A percentile compares a stretch with the other conserved stretches of the same genome.
These are phyloP conservation scores for Metschnikowia borealis DNA, from an alignment of 805 yeast genomes.

Conservation along the genomic window DNA sequence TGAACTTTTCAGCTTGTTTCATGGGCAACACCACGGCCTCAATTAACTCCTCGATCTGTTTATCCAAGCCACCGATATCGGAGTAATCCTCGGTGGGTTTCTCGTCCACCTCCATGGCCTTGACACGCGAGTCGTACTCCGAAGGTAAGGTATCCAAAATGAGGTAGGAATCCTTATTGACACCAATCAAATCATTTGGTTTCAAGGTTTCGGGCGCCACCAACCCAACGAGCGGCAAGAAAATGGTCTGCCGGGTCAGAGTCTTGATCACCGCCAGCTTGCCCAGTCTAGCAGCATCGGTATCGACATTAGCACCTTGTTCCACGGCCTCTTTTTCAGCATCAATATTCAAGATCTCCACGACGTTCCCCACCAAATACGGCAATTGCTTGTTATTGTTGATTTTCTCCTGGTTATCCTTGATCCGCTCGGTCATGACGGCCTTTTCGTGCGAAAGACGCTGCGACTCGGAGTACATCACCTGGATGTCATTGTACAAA, in stretches of 20 bases:
- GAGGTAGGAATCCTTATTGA: constrained; percentile 92
- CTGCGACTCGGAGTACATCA: constrained; percentile 88
- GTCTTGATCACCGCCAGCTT: constrained; percentile 98
- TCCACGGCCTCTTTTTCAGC: constrained; percentile 78
- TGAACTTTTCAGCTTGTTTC: constrained; percentile 22
- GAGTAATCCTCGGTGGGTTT: constrained; percentile 96
- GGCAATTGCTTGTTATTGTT: constrained; percentile 95
- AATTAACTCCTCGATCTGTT: constrained; percentile 21
- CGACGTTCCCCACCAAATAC: constrained; percentile 93
- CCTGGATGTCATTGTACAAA: constrained; percentile 91
- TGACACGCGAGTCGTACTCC: constrained; percentile 95
- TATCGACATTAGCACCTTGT: constrained; percentile 93
- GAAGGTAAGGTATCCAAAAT: constrained; percentile 93
- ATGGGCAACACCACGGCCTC: constrained; percentile 23
- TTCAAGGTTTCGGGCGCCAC: constrained; percentile 88
- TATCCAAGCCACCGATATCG: constrained; percentile 94
- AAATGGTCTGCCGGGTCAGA: constrained; percentile 95
- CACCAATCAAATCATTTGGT: constrained; percentile 98
- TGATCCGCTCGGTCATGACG: constrained; percentile 88
- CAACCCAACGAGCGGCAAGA: constrained; percentile 90
- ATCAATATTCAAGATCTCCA: constrained; percentile 84
- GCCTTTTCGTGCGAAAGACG: constrained; percentile 88
- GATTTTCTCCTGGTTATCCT: constrained; percentile 94
- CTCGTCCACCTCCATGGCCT: constrained; percentile 99
- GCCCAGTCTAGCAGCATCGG: constrained; percentile 86